phyloP scores from a whole-genome alignment of 2,329 filamentous ascomycete genomes.

The Fusarium albosuccineum region DNA sequence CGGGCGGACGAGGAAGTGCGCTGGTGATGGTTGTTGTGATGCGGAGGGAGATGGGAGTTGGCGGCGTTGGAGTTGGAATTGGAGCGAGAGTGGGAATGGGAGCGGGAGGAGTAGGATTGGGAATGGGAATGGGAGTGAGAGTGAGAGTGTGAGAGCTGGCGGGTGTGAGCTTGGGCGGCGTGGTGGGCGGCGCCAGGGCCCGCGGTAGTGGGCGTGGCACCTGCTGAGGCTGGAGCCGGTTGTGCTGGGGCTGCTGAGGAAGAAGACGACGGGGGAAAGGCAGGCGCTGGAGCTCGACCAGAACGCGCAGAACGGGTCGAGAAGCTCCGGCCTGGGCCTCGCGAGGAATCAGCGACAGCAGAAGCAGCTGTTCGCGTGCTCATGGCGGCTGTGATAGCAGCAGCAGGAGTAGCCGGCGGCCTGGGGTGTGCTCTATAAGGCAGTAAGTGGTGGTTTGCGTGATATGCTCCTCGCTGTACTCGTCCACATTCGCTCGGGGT shows the following conservation, averaged over 20 bases:
- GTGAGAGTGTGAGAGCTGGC: constrained; percentile 44
- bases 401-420: constrained; percentile 2
- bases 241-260: constrained; percentile 37
- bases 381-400: constrained; percentile 32
- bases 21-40: constrained; percentile 51
- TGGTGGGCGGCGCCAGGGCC: constrained; percentile 39
- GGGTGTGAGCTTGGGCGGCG: constrained; percentile 38
- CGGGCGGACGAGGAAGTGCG: constrained; percentile 56
- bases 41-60: constrained; percentile 43
- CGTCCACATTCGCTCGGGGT: constrained; percentile 5
- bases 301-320: constrained; percentile 52
- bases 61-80: constrained; percentile 44
- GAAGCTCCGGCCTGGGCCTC: constrained; percentile 52
- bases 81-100: constrained; percentile 43
- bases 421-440: constrained; percentile 33
- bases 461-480: constrained; percentile 8
- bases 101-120: constrained; percentile 37
- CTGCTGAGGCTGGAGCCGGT: constrained; percentile 30
- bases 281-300: constrained; percentile 36
- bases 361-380: constrained; percentile 43
- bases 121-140: constrained; percentile 40
- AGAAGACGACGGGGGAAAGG: constrained; percentile 34
- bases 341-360: constrained; percentile 42
- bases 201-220: constrained; percentile 40
- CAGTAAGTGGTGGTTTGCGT: constrained; percentile 31